Conservation (phyloP, 2,329 filamentous ascomycete species). For the Ophiostoma pallidulum region DNA sequence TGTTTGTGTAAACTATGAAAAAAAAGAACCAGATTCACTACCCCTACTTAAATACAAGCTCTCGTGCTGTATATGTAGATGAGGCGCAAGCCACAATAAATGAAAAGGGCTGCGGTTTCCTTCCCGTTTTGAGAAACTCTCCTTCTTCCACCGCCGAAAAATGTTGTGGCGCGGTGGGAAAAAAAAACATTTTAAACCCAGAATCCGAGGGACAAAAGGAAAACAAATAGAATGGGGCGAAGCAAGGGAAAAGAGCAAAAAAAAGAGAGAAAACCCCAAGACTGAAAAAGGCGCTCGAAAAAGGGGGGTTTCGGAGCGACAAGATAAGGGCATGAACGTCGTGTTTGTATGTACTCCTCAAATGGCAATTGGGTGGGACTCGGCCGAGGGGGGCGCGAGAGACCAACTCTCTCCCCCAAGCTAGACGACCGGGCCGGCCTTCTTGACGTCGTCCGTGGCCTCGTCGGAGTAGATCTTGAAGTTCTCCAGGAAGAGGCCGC, state of each 20-base stretch:
- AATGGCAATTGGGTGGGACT: too few species aligned
- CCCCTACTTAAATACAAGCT: too few species aligned
- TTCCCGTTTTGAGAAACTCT: neutral
- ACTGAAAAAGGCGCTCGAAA: too few species aligned
- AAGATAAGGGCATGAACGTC: conserved; percentile 4
- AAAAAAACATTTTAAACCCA: neutral
- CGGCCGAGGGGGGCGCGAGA: too few species aligned
- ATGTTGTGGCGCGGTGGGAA: too few species aligned
- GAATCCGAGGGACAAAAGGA: neutral
- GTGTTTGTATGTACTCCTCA: neutral
- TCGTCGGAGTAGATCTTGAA: conserved; percentile 91
- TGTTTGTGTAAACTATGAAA: too few species aligned
- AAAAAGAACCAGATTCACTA: too few species aligned
- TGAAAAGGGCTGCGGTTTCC: neutral
- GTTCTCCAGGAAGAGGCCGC: conserved; percentile 85
- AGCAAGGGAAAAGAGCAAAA: neutral
- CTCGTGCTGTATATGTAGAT: too few species aligned
- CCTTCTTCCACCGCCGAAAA: neutral
- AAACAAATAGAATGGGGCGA: neutral
- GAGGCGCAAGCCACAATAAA: neutral
- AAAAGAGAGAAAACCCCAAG: conserved; percentile 2
- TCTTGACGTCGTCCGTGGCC: conserved; percentile 70
- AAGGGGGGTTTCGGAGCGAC: neutral
- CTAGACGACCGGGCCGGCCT: conserved; percentile 46
- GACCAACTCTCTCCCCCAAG: too few species aligned